A percentile compares a stretch with the other conserved stretches of the same genome.
These are phyloP conservation scores for Hypomyces perniciosus DNA, from an alignment of 2,329 filamentous ascomycete species.

Conservation along the genomic window DNA sequence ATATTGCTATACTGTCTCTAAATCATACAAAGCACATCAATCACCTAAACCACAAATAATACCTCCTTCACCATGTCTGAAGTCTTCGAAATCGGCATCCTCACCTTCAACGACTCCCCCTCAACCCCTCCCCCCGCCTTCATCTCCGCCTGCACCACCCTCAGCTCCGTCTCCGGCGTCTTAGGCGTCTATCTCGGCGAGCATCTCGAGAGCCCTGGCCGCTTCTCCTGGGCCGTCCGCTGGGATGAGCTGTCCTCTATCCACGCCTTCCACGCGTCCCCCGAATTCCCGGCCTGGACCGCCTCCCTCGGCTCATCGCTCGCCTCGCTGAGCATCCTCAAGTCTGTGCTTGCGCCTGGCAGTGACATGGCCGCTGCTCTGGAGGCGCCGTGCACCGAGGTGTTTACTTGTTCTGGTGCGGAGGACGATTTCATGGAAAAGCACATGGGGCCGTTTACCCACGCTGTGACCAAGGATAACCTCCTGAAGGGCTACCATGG, in stretches of 20 bases:
- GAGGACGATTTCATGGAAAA: conserved; percentile 26
- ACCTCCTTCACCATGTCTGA: conserved; percentile 21
- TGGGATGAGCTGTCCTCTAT: conserved; percentile 30
- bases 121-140: conserved; percentile 22
- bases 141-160: conserved; percentile 22
- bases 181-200: conserved; percentile 29
- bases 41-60: background rate
- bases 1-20: background rate
- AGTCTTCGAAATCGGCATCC: conserved; percentile 25
- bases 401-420: conserved; percentile 30
- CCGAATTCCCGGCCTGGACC: conserved; percentile 35
- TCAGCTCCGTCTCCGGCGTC: conserved; percentile 28
- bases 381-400: conserved; percentile 32
- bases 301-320: conserved; percentile 30
- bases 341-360: conserved; percentile 16
- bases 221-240: conserved; percentile 27
- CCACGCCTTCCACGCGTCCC: conserved; percentile 35
- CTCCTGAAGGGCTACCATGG: conserved; percentile 26
- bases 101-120: conserved; percentile 26
- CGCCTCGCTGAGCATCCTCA: conserved; percentile 19
- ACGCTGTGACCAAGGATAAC: conserved; percentile 15
- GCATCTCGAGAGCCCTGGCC: conserved; percentile 28
- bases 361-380: conserved; percentile 23
- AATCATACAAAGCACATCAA: background rate
- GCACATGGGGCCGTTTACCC: conserved; percentile 24